Conservation (phyloP, 1,284 basidiomycete species). For the Moesziomyces parantarcticus region DNA sequence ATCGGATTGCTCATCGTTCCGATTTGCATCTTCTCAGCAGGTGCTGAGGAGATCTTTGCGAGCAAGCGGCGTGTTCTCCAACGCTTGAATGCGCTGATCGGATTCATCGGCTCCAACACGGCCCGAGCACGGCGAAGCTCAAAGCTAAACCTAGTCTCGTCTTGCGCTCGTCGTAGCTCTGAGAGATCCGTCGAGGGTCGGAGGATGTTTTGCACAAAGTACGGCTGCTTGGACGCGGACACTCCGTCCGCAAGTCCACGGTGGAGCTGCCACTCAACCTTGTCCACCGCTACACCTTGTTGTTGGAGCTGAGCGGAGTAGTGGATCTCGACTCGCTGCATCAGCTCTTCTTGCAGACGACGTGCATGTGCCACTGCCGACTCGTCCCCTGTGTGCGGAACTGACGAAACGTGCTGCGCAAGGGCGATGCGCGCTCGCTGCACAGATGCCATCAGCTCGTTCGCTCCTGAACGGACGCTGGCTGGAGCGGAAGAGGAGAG, state of each 20-base stretch:
- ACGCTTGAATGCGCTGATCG: conserved; percentile 3
- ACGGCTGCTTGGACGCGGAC: conserved; percentile 2
- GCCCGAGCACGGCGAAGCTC: background rate
- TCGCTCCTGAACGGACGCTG: background rate
- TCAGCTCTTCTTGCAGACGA: conserved; percentile 16
- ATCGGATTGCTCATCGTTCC: background rate
- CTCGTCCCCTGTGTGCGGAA: background rate
- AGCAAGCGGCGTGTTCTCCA: conserved; percentile 18
- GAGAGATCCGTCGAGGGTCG: background rate
- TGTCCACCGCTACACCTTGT: background rate
- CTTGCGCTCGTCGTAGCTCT: background rate
- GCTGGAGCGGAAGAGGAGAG: background rate
- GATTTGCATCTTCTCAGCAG: no score
- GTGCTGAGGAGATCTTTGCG: conserved; percentile 4
- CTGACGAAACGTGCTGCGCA: conserved; percentile 3
- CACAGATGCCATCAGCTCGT: conserved; percentile 5
- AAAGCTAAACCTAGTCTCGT: background rate
- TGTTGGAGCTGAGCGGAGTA: conserved; percentile 5
- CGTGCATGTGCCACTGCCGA: background rate
- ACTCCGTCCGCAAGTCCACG: conserved; percentile 10
- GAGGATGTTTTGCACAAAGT: conserved; percentile 1
- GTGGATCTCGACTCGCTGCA: conserved; percentile 8
- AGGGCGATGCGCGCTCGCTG: conserved; percentile 23
- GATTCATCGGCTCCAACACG: conserved; percentile 1
- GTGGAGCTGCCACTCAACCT: conserved; percentile 14